Evolutionary conservation across 805 yeast species (phyloP), one percentile per base, ranked within the genome.

Genomic region (Saccharomycopsis sp.): DNA sequence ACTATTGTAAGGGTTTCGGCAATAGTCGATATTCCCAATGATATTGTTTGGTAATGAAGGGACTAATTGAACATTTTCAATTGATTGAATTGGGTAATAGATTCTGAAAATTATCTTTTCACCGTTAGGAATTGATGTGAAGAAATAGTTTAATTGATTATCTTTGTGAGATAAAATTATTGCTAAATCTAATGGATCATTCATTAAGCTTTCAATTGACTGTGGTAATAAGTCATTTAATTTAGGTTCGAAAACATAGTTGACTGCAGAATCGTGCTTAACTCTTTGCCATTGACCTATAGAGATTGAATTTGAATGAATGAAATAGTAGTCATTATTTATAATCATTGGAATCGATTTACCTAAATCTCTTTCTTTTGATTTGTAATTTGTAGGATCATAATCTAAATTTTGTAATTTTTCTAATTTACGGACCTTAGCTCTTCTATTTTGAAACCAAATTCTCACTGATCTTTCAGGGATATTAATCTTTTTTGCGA

Each of bases 361-460:
- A 27, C 53, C 52, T 16, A 40, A 31, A 21, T 51, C 53, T 17
- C 28, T 38, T 28, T 46, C 45, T 26, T 28, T 42, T 3, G 43
- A 59, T 40, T 35, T 35, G 24, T 35, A 22, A 4, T 23, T 5
- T n/a, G n/a, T n/a, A n/a, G n/a, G n/a, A n/a, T n/a, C n/a, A 7
- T 31, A 13, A 28, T 45, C 13, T 34, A 40, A 13, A 38, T 37
- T 14, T 31, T 33, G 17, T 28, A 26, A 5, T 51, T 52, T 71
- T 54, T 79, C 84, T 55, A 74, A 61, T 61, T 83, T 83, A 56
- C 88, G 70, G 36, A 78, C 71, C 59, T 84, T 85, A 17, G 93
- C 93, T 51, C 97, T 66, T 54, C 89, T 68, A 59, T 87, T 87
- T 61, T 88, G 97, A 57, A 86, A 88, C 96, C 96, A 88, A 35